Base-by-base conservation (phyloP, 768 basidiomycete species). In the Amanita muscaria region DNA sequence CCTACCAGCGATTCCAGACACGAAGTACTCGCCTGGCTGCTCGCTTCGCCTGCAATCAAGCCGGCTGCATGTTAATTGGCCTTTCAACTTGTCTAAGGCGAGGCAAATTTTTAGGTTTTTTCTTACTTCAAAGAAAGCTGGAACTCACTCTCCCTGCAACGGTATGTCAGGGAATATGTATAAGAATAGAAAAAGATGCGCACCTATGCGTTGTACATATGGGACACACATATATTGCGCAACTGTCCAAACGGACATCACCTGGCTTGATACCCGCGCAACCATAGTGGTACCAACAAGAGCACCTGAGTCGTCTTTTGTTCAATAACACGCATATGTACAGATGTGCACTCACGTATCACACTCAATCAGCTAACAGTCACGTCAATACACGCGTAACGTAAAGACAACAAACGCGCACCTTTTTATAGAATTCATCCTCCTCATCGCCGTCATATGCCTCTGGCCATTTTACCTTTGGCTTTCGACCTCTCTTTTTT, bases 251-350 rank as follows among this genome's bases (percentile, higher is more conserved):
- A n/a, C 71, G 60, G 1, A 54, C 44, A 48, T 77, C 74, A 0
- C 52, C 56, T 2, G 56, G 34, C 10, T 38, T 44, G 30, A 76
- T 57, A 12, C 67, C 74, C 21, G 68, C 66, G 45, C 76, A 77
- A 5, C 70, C 76, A 44, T 68, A 72, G 44, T 77, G 76, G 44
- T 71, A 76, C 76, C 75, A 74, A 44, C 49, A 37, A 2, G 61
- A 56, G 42, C 71, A 74, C 4, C 71, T 73, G 23, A 19, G 3
- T 22, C 39, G 31, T 33, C 11, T 37, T 11, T 5, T 18, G 29
- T 23, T 5, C 25, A 9, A 31, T 29, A 24, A 27, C 33, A 32
- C 6, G 16, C 19, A 18, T 32, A 27, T 10, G 11, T 19, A 11
- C 37, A 25, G 11, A 48, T 49, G 5, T 35, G 53, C 15, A 51